Percentiles rank a stretch among this genome's conserved stretches.
phyloP scores from a whole-genome alignment of 176 grass and related monocot genomes.

The Echinochloa phyllopogon region DNA sequence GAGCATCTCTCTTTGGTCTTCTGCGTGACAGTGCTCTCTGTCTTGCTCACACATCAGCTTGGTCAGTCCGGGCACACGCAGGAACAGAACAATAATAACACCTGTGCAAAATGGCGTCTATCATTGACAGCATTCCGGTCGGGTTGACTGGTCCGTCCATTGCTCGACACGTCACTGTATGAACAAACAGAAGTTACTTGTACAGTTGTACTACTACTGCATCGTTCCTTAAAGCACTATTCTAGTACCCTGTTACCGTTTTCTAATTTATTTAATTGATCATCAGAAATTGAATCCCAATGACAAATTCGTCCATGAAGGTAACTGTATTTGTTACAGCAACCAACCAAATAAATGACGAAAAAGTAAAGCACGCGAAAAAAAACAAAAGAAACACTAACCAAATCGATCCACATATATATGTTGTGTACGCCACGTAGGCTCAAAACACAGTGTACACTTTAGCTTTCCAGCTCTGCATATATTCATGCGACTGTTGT shows the following conservation, averaged over 20 bases:
- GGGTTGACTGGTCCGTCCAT: background rate
- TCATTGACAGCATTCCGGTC: slow-evolving; percentile 42
- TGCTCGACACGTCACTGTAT: background rate
- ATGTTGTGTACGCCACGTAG: background rate
- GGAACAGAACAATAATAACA: slow-evolving; percentile 10
- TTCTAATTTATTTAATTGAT: background rate
- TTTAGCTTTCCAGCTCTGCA: slow-evolving; percentile 24
- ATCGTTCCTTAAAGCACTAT: background rate
- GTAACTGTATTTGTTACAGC: background rate
- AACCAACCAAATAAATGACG: background rate
- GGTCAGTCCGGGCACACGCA: slow-evolving; percentile 18
- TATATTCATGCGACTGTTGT: background rate
- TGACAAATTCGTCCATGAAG: background rate
- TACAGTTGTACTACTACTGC: background rate
- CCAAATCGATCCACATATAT: background rate
- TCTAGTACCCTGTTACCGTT: background rate
- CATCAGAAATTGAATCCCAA: background rate
- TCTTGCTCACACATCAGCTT: slow-evolving; percentile 42
- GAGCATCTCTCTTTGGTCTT: background rate
- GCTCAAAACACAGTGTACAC: background rate
- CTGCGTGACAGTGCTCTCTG: background rate
- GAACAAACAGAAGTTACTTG: background rate
- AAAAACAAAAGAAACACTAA: background rate
- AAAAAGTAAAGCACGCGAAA: background rate
- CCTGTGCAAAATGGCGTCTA: slow-evolving; percentile 38